phyloP scores from a whole-genome alignment of 78 protist species.

The Isochrysis galbana region DNA sequence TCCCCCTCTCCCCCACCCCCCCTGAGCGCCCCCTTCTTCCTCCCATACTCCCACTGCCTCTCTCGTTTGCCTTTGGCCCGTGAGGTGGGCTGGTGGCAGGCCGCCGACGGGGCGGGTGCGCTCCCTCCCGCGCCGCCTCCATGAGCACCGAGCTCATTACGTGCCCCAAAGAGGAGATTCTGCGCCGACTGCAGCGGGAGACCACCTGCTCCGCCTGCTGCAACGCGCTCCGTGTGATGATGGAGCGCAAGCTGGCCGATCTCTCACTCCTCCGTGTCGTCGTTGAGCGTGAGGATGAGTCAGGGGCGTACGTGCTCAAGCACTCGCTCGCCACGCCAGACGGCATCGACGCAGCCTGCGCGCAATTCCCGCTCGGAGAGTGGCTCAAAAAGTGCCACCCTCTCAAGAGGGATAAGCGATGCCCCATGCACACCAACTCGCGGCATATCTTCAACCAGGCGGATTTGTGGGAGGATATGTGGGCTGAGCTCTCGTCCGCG shows the following conservation, averaged over 20 bases:
- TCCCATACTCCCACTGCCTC: no score
- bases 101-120: no score
- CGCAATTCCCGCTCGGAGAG: background rate
- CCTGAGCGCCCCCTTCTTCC: no score
- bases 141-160: background rate
- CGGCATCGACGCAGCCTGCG: background rate
- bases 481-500: background rate
- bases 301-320: background rate
- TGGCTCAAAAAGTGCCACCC: constrained; percentile 19
- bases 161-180: constrained; percentile 10
- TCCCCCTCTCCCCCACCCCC: no score
- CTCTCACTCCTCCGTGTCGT: background rate
- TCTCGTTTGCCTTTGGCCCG: no score
- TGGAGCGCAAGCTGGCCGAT: background rate
- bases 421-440: constrained; percentile 15
- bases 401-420: constrained; percentile 1
- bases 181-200: constrained; percentile 24
- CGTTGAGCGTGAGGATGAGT: background rate
- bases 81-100: no score
- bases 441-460: constrained; percentile 12
- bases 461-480: constrained; percentile 24
- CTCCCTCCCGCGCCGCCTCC: background rate
- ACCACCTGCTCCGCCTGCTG: constrained; percentile 6
- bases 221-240: constrained; percentile 3
- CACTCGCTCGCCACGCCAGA: background rate